Evolutionary conservation across 306 rosid genomes (phyloP).

Genomic region (Vigna reflexopilosa): DNA sequence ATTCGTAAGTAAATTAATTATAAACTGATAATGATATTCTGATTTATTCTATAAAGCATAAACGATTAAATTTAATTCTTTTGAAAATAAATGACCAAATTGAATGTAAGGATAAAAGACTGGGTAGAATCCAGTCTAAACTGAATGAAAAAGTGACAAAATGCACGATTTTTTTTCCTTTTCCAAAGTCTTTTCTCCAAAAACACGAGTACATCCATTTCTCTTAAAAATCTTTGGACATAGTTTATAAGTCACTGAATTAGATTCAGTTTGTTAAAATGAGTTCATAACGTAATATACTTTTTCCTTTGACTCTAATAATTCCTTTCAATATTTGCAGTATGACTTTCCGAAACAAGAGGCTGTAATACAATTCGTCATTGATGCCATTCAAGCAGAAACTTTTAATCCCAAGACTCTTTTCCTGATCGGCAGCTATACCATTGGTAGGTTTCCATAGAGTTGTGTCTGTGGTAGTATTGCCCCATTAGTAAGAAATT

Average conservation of each 20-base stretch:
- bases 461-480: background rate
- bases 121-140: background rate
- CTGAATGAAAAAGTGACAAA: background rate
- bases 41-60: too few species aligned
- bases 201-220: background rate
- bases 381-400: slow-evolving; percentile 95
- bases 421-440: slow-evolving; percentile 93
- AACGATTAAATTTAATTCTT: too few species aligned
- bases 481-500: slow-evolving; percentile 4
- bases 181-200: background rate
- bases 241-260: background rate
- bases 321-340: slow-evolving; percentile 55
- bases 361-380: slow-evolving; percentile 88
- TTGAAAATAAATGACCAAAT: too few species aligned
- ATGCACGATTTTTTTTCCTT: background rate
- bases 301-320: slow-evolving; percentile 3
- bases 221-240: background rate
- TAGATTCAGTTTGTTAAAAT: slow-evolving; percentile 13
- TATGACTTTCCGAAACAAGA: slow-evolving; percentile 97
- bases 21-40: too few species aligned
- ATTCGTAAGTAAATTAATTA: too few species aligned
- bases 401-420: slow-evolving; percentile 88
- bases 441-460: slow-evolving; percentile 67
- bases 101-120: too few species aligned
- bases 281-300: background rate